A percentile compares a stretch with the other conserved stretches of the same genome.
Evolutionary conservation across 2,329 filamentous ascomycete genomes (phyloP).

Genomic region (Magnaporthiopsis rhizophila): DNA sequence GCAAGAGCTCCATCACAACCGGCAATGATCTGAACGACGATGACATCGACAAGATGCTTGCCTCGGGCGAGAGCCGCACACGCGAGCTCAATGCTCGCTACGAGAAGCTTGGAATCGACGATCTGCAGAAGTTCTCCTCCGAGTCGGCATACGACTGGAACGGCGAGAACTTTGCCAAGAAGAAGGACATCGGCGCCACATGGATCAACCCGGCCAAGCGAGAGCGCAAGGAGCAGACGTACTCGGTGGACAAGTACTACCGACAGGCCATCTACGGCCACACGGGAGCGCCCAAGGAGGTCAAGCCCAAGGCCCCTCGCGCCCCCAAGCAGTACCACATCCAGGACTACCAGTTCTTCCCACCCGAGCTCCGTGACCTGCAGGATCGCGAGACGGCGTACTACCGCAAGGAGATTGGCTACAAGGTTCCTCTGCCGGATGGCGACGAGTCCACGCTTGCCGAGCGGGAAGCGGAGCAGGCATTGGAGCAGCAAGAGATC

Average conservation of each 20-base stretch:
- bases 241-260: conserved; percentile 99
- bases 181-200: conserved; percentile 79
- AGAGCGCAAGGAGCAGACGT: conserved; percentile 95
- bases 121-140: conserved; percentile 94
- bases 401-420: conserved; percentile 92
- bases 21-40: conserved; percentile 56
- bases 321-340: conserved; percentile 87
- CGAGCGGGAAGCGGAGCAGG: conserved; percentile 79
- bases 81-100: conserved; percentile 89
- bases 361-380: conserved; percentile 70
- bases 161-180: conserved; percentile 86
- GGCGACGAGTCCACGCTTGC: conserved; percentile 77
- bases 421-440: conserved; percentile 85
- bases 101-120: conserved; percentile 93
- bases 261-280: conserved; percentile 73
- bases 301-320: conserved; percentile 93
- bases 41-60: conserved; percentile 83
- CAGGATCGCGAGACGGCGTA: conserved; percentile 95
- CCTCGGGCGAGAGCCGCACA: conserved; percentile 80
- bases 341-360: conserved; percentile 98
- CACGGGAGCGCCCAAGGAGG: conserved; percentile 68
- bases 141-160: conserved; percentile 99
- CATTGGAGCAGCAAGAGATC: conserved; percentile 83
- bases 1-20: conserved; percentile 19
- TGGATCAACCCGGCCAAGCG: conserved; percentile 99